Base-by-base conservation (phyloP, 73 alveolate species). In the Tetrahymena thermophila region DNA sequence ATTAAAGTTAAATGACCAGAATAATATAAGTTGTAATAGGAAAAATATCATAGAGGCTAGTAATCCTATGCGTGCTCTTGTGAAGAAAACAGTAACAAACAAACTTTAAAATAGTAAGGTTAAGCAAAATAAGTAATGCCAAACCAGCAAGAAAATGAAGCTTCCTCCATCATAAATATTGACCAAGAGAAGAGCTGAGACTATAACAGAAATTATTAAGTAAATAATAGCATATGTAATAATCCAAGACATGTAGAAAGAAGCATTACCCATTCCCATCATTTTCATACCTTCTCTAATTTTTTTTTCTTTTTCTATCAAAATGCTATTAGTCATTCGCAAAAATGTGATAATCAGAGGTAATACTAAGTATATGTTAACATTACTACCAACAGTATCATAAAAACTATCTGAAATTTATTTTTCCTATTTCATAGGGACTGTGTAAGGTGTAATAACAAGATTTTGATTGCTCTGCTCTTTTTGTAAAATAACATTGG, bases 201-300 rank as follows among this genome's bases (percentile, higher is more conserved):
- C 94, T 34, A 93, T 35, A 4, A 95, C 37, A n/a, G 98, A 35
- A 21, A 96, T 85, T 37, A 96, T 85, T 10, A 97, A 42, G 95
- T 97, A 96, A 21, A 97, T 95, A 40, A 97, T 94, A 14, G 95
- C 71, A 94, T 95, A 98, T 95, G 96, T 97, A 40, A 97, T 96
- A 85, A 98, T 95, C 99, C 99, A 98, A 57, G 99, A 97, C 35
- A 97, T 89, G 85, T 94, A 98, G 97, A 98, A 99, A 58, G 98
- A 96, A 0, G 98, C 94, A 83, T 97, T 99, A 15, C 96, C 97
- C 94, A 99, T 94, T 13, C 99, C 99, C 99, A 99, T 99, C 98
- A 99, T 99, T 96, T 98, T 98, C 99, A 99, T 99, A 23, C 99
- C 99, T 96, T 99, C 99, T 96, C 99, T 97, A 21, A 98, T 96